Evolutionary conservation across 2,329 filamentous ascomycete genomes (phyloP).

Genomic region (Botryotinia calthae): DNA sequence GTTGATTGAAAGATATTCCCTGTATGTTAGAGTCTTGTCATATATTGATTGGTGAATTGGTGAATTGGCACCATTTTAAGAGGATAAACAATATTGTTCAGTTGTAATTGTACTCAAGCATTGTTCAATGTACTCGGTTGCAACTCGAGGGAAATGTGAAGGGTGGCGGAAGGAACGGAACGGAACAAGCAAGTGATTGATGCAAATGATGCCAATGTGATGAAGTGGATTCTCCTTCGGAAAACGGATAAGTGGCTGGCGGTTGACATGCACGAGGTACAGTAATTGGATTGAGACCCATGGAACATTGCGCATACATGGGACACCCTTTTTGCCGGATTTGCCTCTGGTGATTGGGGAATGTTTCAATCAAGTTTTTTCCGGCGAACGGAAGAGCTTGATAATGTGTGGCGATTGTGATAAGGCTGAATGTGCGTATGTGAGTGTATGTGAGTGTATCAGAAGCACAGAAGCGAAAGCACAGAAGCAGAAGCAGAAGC

Average conservation of each 20-base stretch:
- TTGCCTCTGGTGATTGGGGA: not conserved
- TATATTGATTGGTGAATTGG: not conserved
- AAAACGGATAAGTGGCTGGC: not conserved
- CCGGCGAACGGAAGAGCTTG: not conserved
- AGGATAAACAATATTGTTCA: not conserved
- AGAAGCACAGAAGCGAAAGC: no score
- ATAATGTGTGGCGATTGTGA: not conserved
- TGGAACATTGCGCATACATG: not conserved
- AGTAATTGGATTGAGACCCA: not conserved
- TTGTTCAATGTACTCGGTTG: not conserved
- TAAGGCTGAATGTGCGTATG: constrained; percentile 5
- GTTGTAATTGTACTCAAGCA: not conserved
- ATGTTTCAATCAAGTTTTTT: not conserved
- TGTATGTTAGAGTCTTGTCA: not conserved
- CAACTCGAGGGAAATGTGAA: not conserved
- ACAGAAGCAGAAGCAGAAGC: no score
- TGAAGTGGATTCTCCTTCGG: not conserved
- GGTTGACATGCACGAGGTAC: not conserved
- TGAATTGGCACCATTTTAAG: not conserved
- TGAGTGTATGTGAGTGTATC: no score
- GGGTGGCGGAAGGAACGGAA: not conserved
- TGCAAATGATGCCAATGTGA: constrained; percentile 3
- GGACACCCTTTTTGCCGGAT: not conserved
- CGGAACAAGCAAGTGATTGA: not conserved
- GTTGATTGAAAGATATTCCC: not conserved